phyloP scores from a whole-genome alignment of 257 asterid genomes.

The Mentha longifolia region DNA sequence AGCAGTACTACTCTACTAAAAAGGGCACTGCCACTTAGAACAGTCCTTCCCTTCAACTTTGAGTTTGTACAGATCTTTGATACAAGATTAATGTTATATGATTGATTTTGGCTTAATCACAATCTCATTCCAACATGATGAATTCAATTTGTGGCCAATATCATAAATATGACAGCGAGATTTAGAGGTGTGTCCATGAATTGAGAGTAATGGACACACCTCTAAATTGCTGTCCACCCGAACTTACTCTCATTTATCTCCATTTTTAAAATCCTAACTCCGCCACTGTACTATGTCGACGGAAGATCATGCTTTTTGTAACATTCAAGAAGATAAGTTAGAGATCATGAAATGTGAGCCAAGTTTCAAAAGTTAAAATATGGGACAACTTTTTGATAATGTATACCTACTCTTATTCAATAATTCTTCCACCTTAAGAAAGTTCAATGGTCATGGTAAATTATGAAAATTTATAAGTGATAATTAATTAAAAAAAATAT shows the following conservation, averaged over 20 bases:
- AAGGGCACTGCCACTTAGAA: not conserved
- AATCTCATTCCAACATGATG: too few species aligned
- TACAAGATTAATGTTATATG: too few species aligned
- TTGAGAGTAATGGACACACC: too few species aligned
- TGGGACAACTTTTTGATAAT: slow-evolving; percentile 20
- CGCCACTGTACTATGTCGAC: not conserved
- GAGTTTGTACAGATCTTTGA: not conserved
- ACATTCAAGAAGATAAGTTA: not conserved
- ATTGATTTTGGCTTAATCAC: too few species aligned
- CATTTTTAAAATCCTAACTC: too few species aligned
- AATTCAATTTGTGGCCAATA: too few species aligned
- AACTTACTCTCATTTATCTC: too few species aligned
- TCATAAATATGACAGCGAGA: too few species aligned
- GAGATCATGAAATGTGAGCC: slow-evolving; percentile 20
- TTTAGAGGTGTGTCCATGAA: too few species aligned
- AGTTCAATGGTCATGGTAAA: not conserved
- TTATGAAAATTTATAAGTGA: too few species aligned
- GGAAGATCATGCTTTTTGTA: not conserved
- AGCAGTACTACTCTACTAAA: not conserved
- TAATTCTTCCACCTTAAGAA: not conserved
- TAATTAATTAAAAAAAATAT: not conserved
- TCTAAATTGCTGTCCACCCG: too few species aligned
- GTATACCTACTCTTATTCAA: slow-evolving; percentile 27
- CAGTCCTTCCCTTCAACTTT: not conserved
- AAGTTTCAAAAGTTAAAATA: not conserved